Evolutionary conservation across 306 rosid genomes (phyloP).

Genomic region (Cicer bijugum): DNA sequence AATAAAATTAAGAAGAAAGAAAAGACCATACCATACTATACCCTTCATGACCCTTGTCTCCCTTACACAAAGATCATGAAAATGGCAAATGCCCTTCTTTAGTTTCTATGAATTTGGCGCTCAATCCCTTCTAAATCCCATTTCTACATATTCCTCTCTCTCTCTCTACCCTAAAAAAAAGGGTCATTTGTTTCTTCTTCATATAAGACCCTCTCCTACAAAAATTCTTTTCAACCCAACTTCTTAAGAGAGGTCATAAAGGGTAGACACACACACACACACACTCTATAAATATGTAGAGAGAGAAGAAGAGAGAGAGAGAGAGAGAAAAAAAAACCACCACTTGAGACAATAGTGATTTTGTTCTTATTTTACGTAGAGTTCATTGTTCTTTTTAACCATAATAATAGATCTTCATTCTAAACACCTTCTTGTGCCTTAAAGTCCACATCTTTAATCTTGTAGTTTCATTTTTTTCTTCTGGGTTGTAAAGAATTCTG

Average conservation of each 20-base stretch:
- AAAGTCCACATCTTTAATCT: slow-evolving; percentile 38
- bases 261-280: not conserved
- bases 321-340: slow-evolving; percentile 24
- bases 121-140: slow-evolving; percentile 46
- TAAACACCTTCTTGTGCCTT: slow-evolving; percentile 1
- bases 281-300: slow-evolving; percentile 1
- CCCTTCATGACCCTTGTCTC: not conserved
- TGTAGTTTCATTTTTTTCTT: slow-evolving; percentile 9
- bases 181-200: slow-evolving; percentile 56
- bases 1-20: not conserved
- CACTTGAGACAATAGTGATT: slow-evolving; percentile 34
- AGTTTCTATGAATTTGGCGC: slow-evolving; percentile 48
- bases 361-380: slow-evolving; percentile 46
- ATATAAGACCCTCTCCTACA: slow-evolving; percentile 54
- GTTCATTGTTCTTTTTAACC: slow-evolving; percentile 30
- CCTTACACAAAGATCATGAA: not conserved
- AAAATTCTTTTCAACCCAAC: slow-evolving; percentile 28
- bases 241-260: slow-evolving; percentile 37
- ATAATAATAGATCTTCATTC: slow-evolving; percentile 39
- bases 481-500: slow-evolving; percentile 18
- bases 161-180: slow-evolving; percentile 49
- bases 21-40: not conserved
- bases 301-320: not conserved
- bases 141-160: slow-evolving; percentile 32
- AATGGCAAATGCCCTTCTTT: slow-evolving; percentile 50